Evolutionary conservation across 495 filamentous ascomycete genomes (phyloP).

Genomic region (Oidiodendron maius): DNA sequence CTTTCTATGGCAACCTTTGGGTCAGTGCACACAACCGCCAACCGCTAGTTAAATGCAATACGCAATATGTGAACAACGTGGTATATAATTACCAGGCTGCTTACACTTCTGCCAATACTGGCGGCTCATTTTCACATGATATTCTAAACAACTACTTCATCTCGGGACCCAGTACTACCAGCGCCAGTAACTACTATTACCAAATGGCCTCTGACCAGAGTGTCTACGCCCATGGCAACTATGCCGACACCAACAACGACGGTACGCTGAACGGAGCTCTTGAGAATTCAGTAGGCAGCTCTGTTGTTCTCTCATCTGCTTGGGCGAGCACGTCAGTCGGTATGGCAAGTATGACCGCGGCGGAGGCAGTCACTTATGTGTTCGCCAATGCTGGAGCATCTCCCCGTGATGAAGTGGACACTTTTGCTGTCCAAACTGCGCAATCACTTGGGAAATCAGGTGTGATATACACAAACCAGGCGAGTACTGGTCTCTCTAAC

Average conservation of each 20-base stretch:
- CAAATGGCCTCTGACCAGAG: conserved; percentile 13
- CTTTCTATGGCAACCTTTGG: conserved; percentile 30
- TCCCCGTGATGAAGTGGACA: conserved; percentile 20
- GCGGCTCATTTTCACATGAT: conserved; percentile 28
- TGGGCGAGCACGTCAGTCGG: conserved; percentile 9
- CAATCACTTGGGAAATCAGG: conserved; percentile 15
- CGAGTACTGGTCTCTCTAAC: conserved; percentile 20
- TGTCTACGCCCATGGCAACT: conserved; percentile 31
- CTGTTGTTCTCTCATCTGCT: conserved; percentile 7
- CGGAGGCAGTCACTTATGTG: conserved; percentile 12
- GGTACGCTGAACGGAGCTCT: conserved; percentile 23
- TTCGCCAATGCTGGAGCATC: conserved; percentile 18
- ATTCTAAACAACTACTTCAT: conserved; percentile 40
- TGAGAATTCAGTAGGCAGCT: conserved; percentile 15
- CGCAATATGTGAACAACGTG: conserved; percentile 35
- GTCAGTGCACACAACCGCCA: conserved; percentile 23
- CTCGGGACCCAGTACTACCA: conserved; percentile 30
- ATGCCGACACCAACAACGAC: conserved; percentile 30
- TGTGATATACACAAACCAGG: conserved; percentile 19
- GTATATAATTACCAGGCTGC: conserved; percentile 34
- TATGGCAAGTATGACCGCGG: conserved; percentile 11
- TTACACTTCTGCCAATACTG: conserved; percentile 33
- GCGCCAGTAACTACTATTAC: not conserved
- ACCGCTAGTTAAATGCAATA: conserved; percentile 20
- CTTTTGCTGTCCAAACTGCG: conserved; percentile 12